These are phyloP conservation scores for Ustilago curta DNA, from an alignment of 1,284 basidiomycete genomes.

Conservation along the genomic window DNA sequence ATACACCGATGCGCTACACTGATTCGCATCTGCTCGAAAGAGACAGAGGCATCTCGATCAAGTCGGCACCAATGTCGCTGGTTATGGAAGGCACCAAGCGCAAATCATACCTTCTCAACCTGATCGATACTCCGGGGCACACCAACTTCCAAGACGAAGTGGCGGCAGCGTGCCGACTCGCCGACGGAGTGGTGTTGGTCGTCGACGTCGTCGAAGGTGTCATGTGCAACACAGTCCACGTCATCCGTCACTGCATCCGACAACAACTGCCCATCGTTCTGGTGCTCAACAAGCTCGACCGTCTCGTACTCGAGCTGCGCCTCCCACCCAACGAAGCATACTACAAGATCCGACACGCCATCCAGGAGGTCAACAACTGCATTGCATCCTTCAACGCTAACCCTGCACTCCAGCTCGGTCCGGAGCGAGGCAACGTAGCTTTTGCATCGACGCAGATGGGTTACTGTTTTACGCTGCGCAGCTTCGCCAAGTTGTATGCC, in stretches of 20 bases:
- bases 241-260: conserved; percentile 61
- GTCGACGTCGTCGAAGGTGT: conserved; percentile 68
- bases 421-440: conserved; percentile 95
- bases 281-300: conserved; percentile 97
- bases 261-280: conserved; percentile 86
- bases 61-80: conserved; percentile 95
- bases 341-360: conserved; percentile 98
- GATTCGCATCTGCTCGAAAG: conserved; percentile 92
- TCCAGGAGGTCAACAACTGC: conserved; percentile 92
- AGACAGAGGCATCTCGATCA: conserved; percentile 91
- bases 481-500: conserved; percentile 96
- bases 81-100: conserved; percentile 86
- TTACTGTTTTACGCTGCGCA: conserved; percentile 94
- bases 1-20: conserved; percentile 80
- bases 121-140: conserved; percentile 98
- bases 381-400: conserved; percentile 85
- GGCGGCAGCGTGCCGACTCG: conserved; percentile 84
- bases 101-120: conserved; percentile 92
- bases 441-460: conserved; percentile 97
- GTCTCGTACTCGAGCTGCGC: conserved; percentile 93
- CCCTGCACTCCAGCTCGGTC: conserved; percentile 86
- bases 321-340: conserved; percentile 96
- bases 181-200: conserved; percentile 93
- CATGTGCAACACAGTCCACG: conserved; percentile 62
- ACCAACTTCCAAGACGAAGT: conserved; percentile 96